phyloP scores from a whole-genome alignment of 257 asterid species.

The Cordia subcordata region DNA sequence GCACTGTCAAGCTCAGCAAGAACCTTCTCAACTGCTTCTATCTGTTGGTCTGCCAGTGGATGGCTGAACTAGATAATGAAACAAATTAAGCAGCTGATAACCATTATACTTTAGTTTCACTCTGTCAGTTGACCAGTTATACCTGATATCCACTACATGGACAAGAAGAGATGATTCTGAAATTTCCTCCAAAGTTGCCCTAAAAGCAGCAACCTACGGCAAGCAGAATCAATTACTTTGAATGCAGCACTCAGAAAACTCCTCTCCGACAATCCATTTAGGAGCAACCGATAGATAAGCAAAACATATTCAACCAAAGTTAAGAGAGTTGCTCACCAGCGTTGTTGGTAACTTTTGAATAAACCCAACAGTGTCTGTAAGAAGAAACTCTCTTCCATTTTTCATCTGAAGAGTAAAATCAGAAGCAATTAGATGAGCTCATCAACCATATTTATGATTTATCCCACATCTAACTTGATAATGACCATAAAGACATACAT shows the following conservation, averaged over 20 bases:
- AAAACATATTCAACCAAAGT: constrained; percentile 5
- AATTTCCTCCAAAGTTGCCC: constrained; percentile 97
- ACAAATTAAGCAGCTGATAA: constrained; percentile 28
- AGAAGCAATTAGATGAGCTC: constrained; percentile 13
- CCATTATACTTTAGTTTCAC: constrained; percentile 5
- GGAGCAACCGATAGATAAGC: constrained; percentile 3
- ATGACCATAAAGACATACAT: too few relatives aligned
- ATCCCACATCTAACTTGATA: too few relatives aligned
- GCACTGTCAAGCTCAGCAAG: constrained; percentile 76
- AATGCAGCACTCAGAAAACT: constrained; percentile 9
- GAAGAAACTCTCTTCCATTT: constrained; percentile 91
- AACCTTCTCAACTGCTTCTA: constrained; percentile 90
- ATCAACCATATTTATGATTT: not conserved
- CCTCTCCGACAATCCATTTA: not conserved
- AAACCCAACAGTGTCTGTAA: constrained; percentile 96
- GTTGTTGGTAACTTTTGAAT: constrained; percentile 95
- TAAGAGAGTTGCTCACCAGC: constrained; percentile 44
- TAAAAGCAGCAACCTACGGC: constrained; percentile 87
- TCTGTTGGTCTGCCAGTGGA: constrained; percentile 89
- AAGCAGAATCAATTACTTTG: constrained; percentile 17
- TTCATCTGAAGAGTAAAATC: constrained; percentile 49
- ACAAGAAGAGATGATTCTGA: constrained; percentile 88
- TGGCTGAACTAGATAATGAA: constrained; percentile 55
- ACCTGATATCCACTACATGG: constrained; percentile 97
- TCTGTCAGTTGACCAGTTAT: constrained; percentile 14